Base-by-base conservation (phyloP, 1,284 basidiomycete species). In the Xanthoconium separans region DNA sequence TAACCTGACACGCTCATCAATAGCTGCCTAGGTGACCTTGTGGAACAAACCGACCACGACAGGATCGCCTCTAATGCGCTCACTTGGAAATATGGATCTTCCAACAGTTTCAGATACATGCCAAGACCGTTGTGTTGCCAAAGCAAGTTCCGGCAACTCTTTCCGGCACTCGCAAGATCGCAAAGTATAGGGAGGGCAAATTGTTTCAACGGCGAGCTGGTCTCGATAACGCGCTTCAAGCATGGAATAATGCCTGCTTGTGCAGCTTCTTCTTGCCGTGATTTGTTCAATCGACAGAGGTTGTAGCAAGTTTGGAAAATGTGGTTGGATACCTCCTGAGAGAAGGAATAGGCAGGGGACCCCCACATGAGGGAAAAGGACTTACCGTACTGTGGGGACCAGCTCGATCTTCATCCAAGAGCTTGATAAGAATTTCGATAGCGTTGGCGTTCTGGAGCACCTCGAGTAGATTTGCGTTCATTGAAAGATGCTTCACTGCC, bases 121-220 rank as follows among this genome's bases (percentile, higher is more conserved):
- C 71, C 68, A 43, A 96, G 73, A 31, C 93, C 92, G 61, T 93
- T 85, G 61, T 94, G 86, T 66, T 95, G 91, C 93, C 93, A 95
- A 47, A 97, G 73, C 49, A 95, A 66, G 40, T 86, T 88, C 33
- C 95, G 80, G 64, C 93, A 94, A 50, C 87, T 91, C 76, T 96
- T 97, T 49, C 93, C 93, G 2, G 95, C 93, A 69, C 91, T 92
- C 2, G 93, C 92, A 43, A 98, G 81, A 68, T 98, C 96, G 71
- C 96, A 98, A 9, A 99, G 78, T 60, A 98, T 95, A 1, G 96
- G 96, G 46, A 99, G 77, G 0, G 96, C 96, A 65, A 98, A 98
- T 66, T 98, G 95, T 70, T 94, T 95, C 61, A 98, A 79, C 0
- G 93, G 95, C 16, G 94, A 96, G 56, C 84, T 90, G 12, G 85